These are phyloP conservation scores for Hygrophoropsis aurantiaca DNA, from an alignment of 768 basidiomycete species.

Conservation along the genomic window DNA sequence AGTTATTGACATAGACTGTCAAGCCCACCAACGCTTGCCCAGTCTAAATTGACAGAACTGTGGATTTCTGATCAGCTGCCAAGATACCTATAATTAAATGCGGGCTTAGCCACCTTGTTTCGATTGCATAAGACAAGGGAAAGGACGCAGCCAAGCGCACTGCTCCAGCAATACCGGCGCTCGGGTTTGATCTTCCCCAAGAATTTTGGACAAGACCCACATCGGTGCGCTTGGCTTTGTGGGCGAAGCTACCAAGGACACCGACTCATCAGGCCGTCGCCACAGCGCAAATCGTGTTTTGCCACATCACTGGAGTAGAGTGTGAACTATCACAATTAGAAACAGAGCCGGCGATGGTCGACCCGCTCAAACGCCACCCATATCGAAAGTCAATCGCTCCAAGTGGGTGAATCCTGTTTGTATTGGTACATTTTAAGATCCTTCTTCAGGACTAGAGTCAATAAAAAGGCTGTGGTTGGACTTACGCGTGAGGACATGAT, in stretches of 20 bases:
- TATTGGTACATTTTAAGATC: background rate
- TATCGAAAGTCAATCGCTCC: background rate
- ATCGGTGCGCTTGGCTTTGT: background rate
- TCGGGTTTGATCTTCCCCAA: background rate
- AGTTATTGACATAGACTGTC: background rate
- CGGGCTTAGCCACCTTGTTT: background rate
- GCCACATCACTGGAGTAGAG: background rate
- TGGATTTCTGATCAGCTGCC: conserved; percentile 7
- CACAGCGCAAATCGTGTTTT: background rate
- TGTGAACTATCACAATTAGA: conserved; percentile 2
- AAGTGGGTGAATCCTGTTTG: background rate
- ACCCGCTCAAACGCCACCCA: conserved; percentile 27
- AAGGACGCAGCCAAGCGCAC: conserved; percentile 3
- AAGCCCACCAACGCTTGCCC: background rate
- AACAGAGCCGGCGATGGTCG: background rate
- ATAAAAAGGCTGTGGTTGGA: background rate
- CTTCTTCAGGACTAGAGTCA: background rate
- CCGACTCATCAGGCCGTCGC: background rate
- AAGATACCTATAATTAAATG: conserved; percentile 9
- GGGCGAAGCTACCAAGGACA: background rate
- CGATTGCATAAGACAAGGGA: background rate
- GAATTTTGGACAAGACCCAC: background rate
- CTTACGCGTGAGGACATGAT: background rate
- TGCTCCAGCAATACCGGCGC: background rate
- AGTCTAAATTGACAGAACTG: background rate